These are phyloP conservation scores for Microbotryum saponariae DNA, from an alignment of 1,284 basidiomycete species.

Conservation along the genomic window DNA sequence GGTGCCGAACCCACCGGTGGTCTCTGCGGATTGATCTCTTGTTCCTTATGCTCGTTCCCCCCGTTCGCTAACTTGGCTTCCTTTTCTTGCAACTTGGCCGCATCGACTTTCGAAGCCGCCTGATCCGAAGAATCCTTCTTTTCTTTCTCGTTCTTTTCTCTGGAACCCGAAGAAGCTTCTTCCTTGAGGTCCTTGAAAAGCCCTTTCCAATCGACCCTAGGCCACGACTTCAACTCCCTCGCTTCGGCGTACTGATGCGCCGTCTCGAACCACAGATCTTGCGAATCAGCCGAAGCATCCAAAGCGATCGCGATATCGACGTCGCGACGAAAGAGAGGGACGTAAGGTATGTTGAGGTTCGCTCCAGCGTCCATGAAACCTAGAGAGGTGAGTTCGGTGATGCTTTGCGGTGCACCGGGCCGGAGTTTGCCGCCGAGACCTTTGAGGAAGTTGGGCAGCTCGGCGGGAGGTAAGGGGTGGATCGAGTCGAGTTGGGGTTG, in stretches of 20 bases:
- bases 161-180: background rate
- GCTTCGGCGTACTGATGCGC: conserved; percentile 44
- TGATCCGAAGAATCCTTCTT: background rate
- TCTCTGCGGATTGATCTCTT: conserved; percentile 18
- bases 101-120: conserved; percentile 31
- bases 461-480: conserved; percentile 44
- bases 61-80: background rate
- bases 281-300: conserved; percentile 45
- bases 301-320: conserved; percentile 46
- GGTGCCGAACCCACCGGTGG: conserved; percentile 22
- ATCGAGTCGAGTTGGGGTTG: conserved; percentile 42
- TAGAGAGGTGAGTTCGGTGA: conserved; percentile 42
- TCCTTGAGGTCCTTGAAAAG: conserved; percentile 35
- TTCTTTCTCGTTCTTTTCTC: conserved; percentile 9
- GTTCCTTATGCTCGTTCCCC: background rate
- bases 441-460: conserved; percentile 46
- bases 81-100: conserved; percentile 33
- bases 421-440: conserved; percentile 42
- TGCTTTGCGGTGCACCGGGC: conserved; percentile 39
- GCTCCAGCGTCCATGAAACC: conserved; percentile 46
- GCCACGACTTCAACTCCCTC: conserved; percentile 43
- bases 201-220: conserved; percentile 37
- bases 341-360: conserved; percentile 46
- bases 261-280: conserved; percentile 46
- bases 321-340: conserved; percentile 42